Conservation (phyloP, 164 flowering plant species). For the Litsea cubeba region DNA sequence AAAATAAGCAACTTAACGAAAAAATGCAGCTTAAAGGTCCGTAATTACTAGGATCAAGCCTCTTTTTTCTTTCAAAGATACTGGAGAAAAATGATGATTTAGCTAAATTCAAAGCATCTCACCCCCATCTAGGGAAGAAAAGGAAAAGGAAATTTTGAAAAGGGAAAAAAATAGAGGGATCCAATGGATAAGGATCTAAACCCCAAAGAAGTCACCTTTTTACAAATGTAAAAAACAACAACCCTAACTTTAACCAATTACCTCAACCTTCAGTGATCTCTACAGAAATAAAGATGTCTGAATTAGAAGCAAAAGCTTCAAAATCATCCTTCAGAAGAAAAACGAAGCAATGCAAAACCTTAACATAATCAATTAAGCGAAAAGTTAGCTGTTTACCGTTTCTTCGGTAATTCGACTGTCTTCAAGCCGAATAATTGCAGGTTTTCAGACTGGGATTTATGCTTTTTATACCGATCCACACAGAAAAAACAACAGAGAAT, state of each 20-base stretch:
- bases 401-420: neutral
- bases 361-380: neutral
- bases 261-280: too few species aligned
- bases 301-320: too few species aligned
- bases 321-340: too few species aligned
- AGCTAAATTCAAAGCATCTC: neutral
- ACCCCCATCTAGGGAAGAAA: neutral
- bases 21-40: neutral
- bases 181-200: too few species aligned
- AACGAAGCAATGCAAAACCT: neutral
- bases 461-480: conserved; percentile 6
- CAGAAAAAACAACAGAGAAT: neutral
- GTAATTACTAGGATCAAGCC: neutral
- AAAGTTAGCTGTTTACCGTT: neutral
- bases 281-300: too few species aligned
- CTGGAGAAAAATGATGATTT: neutral
- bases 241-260: too few species aligned
- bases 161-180: too few species aligned
- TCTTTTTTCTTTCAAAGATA: neutral
- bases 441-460: neutral
- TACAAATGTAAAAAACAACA: too few species aligned
- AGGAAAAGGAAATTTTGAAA: neutral
- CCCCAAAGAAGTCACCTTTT: too few species aligned
- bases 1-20: neutral
- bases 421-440: neutral